Evolutionary conservation across 345 rosid genomes (phyloP).

Genomic region (Firmiana major): DNA sequence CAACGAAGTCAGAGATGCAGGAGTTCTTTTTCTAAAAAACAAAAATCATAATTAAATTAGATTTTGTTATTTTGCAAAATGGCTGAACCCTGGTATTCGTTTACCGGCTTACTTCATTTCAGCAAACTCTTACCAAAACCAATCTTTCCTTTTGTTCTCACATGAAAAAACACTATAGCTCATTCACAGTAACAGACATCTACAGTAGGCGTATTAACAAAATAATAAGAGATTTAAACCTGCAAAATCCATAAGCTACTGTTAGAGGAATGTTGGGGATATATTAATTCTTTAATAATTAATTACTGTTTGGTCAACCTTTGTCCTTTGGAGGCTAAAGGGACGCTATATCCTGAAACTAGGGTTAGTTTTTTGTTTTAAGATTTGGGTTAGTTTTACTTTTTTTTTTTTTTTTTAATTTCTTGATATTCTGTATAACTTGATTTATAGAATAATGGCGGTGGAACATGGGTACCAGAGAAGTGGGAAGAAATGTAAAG

Average conservation of each 20-base stretch:
- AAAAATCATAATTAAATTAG: not conserved
- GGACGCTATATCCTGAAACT: not conserved
- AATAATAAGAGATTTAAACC: not conserved
- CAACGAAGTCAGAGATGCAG: not conserved
- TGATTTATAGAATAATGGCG: conserved; percentile 51
- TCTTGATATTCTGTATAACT: conserved; percentile 18
- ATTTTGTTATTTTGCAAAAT: not conserved
- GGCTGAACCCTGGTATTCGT: not conserved
- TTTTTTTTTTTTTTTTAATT: not conserved
- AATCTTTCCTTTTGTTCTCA: not conserved
- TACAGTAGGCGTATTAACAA: not conserved
- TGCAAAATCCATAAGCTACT: not conserved
- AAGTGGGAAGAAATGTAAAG: conserved; percentile 60
- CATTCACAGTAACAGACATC: too few relatives aligned
- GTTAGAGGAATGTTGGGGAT: conserved; percentile 15
- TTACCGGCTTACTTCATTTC: not conserved
- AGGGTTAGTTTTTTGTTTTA: not conserved
- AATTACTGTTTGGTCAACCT: not conserved
- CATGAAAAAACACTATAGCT: not conserved
- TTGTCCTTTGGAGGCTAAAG: not conserved
- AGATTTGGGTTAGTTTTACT: not conserved
- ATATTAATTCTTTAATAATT: conserved; percentile 3
- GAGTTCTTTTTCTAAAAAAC: not conserved
- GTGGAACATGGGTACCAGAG: conserved; percentile 55
- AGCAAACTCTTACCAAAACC: not conserved